Evolutionary conservation across 1,284 basidiomycete genomes (phyloP).

Genomic region (Ustilago xerochloae): DNA sequence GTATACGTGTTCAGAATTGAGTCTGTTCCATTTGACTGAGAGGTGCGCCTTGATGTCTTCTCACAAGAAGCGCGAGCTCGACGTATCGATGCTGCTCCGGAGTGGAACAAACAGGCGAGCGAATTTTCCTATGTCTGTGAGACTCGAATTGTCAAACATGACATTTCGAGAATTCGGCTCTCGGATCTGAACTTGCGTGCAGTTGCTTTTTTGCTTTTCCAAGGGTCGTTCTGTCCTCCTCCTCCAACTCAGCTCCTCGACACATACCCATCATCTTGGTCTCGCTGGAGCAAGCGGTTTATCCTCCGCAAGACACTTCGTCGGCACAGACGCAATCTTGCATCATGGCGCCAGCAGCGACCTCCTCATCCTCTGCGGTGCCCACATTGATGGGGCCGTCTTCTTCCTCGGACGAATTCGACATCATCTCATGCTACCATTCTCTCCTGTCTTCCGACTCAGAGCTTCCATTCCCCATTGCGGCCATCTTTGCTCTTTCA

Average conservation of each 20-base stretch:
- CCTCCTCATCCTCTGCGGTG: slow-evolving; percentile 8
- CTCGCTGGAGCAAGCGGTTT: no score
- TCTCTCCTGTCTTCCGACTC: slow-evolving; percentile 49
- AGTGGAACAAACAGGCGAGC: no score
- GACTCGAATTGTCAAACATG: neutral
- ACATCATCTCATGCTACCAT: slow-evolving; percentile 59
- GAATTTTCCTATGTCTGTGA: no score
- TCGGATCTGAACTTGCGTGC: neutral
- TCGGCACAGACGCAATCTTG: neutral
- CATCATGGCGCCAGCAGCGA: slow-evolving; percentile 17
- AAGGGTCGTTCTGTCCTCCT: neutral
- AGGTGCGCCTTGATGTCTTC: neutral
- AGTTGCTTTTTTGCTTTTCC: neutral
- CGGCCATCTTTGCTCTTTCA: slow-evolving; percentile 83
- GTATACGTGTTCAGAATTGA: neutral
- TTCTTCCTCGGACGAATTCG: slow-evolving; percentile 38
- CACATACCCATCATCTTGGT: no score
- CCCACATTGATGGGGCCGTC: slow-evolving; percentile 9
- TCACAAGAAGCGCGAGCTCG: no score
- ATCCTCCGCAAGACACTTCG: neutral
- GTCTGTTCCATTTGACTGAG: no score
- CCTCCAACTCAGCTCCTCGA: no score
- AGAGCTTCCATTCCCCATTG: slow-evolving; percentile 85
- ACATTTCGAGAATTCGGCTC: slow-evolving; percentile 3
- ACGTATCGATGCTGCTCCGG: no score